Conservation (phyloP, 495 filamentous ascomycete species). For the Penicillium robsamsonii region DNA sequence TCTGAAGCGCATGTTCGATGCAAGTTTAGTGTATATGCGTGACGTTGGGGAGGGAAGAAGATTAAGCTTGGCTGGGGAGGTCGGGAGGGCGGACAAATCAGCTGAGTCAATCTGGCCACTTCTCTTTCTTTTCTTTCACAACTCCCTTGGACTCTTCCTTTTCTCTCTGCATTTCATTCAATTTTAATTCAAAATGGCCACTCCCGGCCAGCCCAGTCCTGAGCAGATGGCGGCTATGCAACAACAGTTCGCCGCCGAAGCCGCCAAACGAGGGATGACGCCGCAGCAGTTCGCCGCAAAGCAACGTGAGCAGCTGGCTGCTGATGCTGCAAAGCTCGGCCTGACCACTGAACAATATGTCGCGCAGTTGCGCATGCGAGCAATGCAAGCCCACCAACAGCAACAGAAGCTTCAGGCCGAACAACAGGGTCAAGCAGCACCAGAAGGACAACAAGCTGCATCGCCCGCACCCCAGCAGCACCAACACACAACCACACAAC, state of each 20-base stretch:
- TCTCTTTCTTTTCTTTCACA: conserved; percentile 19
- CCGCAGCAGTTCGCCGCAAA: conserved; percentile 69
- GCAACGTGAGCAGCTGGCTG: conserved; percentile 53
- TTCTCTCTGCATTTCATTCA: conserved; percentile 1
- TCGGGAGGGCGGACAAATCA: conserved; percentile 22
- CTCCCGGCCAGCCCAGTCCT: conserved; percentile 67
- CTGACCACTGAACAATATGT: conserved; percentile 64
- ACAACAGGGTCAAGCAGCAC: conserved; percentile 41
- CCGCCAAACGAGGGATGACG: conserved; percentile 70
- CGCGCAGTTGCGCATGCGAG: conserved; percentile 62
- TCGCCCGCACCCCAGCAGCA: conserved; percentile 31
- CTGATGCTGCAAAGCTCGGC: conserved; percentile 63
- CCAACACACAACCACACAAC: conserved; percentile 38
- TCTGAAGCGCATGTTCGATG: conserved; percentile 6
- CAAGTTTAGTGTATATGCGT: not conserved
- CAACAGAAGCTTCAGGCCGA: conserved; percentile 40
- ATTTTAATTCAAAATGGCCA: conserved; percentile 40
- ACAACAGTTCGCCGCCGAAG: conserved; percentile 74
- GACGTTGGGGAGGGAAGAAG: not conserved
- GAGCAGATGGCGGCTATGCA: conserved; percentile 85
- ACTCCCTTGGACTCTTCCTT: conserved; percentile 4
- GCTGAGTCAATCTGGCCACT: conserved; percentile 43
- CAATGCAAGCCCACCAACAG: conserved; percentile 50
- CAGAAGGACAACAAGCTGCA: conserved; percentile 42
- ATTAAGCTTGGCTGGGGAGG: conserved; percentile 1